Percentiles rank a stretch among this genome's conserved stretches.
These are phyloP conservation scores for Urostyla sp. DNA, from an alignment of 73 alveolate species.

Conservation along the genomic window DNA sequence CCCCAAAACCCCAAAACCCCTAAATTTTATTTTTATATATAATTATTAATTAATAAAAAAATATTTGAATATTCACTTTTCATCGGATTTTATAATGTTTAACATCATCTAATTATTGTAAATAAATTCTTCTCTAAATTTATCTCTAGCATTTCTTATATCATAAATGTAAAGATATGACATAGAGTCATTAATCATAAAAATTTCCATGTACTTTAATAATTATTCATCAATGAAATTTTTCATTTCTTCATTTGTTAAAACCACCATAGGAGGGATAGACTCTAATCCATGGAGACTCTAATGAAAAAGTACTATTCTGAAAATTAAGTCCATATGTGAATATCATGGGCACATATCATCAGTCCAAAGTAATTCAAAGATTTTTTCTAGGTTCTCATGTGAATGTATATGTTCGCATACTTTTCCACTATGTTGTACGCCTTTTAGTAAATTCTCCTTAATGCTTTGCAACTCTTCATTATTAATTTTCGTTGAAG, in stretches of 20 bases:
- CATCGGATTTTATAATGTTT: no score
- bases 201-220: constrained; percentile 2
- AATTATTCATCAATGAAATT: constrained; percentile 35
- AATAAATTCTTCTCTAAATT: no score
- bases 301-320: constrained; percentile 63
- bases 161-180: constrained; percentile 37
- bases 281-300: constrained; percentile 3
- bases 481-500: no score
- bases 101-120: no score
- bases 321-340: constrained; percentile 36
- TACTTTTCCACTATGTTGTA: not conserved
- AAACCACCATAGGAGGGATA: constrained; percentile 14
- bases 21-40: no score
- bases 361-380: constrained; percentile 39
- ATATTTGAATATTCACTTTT: no score
- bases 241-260: constrained; percentile 50
- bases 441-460: not conserved
- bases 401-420: constrained; percentile 55
- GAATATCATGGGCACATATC: constrained; percentile 25
- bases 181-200: constrained; percentile 51
- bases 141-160: no score
- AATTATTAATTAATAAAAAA: no score
- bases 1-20: no score
- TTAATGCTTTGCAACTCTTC: not conserved
- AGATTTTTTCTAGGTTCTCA: constrained; percentile 44